Percentiles rank a stretch among this genome's conserved stretches.
Conservation (phyloP, 257 asterid genomes). For the Nemophila menziesii region DNA sequence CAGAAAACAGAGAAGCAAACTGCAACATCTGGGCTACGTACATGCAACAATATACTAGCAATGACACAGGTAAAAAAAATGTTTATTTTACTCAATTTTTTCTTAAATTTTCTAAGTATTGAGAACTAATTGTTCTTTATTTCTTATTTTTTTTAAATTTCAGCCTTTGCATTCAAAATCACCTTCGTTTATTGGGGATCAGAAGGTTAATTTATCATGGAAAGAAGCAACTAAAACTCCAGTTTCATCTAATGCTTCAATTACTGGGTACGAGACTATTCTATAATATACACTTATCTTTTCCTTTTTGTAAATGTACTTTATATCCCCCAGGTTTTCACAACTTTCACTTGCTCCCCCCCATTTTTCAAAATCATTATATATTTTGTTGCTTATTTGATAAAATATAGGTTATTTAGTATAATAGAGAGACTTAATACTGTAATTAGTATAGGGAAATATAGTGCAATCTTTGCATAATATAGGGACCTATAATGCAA, state of each 20-base stretch:
- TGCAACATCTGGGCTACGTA: conserved; percentile 65
- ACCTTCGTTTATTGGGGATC: conserved; percentile 76
- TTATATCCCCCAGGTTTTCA: no score
- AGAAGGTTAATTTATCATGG: conserved; percentile 82
- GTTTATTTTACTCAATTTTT: conserved; percentile 5
- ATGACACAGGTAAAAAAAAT: conserved; percentile 55
- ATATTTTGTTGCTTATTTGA: no score
- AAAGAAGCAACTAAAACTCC: conserved; percentile 53
- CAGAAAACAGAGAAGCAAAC: conserved; percentile 86
- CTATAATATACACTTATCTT: background rate
- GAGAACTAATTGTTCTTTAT: conserved; percentile 2
- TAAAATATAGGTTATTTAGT: background rate
- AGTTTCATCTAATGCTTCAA: conserved; percentile 26
- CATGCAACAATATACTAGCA: conserved; percentile 70
- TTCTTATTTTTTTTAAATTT: no score
- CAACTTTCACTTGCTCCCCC: no score
- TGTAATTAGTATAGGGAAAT: no score
- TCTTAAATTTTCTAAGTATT: background rate
- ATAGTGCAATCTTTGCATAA: no score
- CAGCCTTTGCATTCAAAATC: conserved; percentile 82
- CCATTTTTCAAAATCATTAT: background rate
- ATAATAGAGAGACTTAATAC: no score
- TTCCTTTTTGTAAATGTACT: no score
- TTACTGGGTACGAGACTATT: conserved; percentile 39
- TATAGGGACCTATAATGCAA: no score